These are phyloP conservation scores for Cornus controversa DNA, from an alignment of 148 eudicot genomes.

Conservation along the genomic window DNA sequence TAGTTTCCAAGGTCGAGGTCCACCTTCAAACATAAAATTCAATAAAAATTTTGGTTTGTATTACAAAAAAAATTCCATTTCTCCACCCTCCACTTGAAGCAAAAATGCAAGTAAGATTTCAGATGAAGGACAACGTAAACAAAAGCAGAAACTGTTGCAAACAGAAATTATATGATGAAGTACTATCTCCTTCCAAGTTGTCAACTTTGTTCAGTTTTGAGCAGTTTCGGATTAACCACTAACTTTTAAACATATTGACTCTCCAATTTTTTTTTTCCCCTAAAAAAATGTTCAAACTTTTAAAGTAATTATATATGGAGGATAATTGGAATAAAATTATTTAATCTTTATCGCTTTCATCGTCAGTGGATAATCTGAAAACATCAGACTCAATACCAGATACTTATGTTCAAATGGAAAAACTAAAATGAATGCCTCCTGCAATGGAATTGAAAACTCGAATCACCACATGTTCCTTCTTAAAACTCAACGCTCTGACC, in stretches of 20 bases:
- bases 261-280: neutral
- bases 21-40: slow-evolving; percentile 51
- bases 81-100: neutral
- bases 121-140: neutral
- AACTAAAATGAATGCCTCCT: neutral
- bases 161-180: neutral
- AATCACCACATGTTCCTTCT: neutral
- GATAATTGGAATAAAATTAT: neutral
- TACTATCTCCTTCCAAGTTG: neutral
- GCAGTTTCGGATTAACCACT: neutral
- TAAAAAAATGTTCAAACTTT: neutral
- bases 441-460: slow-evolving; percentile 5
- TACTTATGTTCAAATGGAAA: neutral
- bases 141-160: neutral
- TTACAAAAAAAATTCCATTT: neutral
- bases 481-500: neutral
- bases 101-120: neutral
- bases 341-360: neutral
- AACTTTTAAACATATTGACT: neutral
- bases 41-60: neutral
- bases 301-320: neutral
- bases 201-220: neutral
- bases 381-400: neutral
- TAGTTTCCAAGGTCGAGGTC: slow-evolving; percentile 98
- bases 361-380: neutral